Evolutionary conservation across 2,329 filamentous ascomycete genomes (phyloP), one percentile per base, ranked within the genome.

Genomic region (Cryphonectria naterciae): DNA sequence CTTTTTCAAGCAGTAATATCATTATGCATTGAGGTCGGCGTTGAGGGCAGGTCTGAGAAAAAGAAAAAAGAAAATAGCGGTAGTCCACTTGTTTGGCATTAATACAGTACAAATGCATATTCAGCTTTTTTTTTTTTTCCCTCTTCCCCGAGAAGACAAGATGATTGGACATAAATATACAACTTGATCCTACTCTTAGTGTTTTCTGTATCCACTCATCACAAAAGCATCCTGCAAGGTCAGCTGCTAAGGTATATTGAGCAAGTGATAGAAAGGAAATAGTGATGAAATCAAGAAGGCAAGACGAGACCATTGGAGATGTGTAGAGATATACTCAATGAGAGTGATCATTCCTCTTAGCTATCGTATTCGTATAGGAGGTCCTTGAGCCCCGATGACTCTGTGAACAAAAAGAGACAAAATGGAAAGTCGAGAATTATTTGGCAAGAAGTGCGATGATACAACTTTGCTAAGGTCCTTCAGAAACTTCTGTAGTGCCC

Each of bases 21-120:
- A 61, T 22, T 7, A 61, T 61, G 58, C 58, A 61, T 61, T 22
- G 58, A 61, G 58, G 19, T 39, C 32, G 35, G 58, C 58, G 58
- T 61, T 61, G 32, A 39, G 58, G 35, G 22, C 58, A 22, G 58
- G 22, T 15, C 32, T 58, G 25, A 32, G 25, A 32, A n/a, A 39
- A 13, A 39, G 2, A 37, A 37, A n/a, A 39, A 61, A 61, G 13
- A 37, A 39, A 61, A 22, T n/a, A 61, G 17, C 35, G 58, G 32
- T 61, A 61, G 54, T 58, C 25, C 10, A 19, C 5, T 58, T n/a
- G 17, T 60, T 61, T n/a, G 19, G 58, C 19, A 32, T 32, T 22
- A 32, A 32, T 32, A 61, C 58, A 39, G 35, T 19, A 61, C 35
- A 39, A 61, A 61, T 39, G 32, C 32, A 61, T 61, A 39, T 37